Base-by-base conservation (phyloP, 2,329 filamentous ascomycete species). In the Penicillium sp. region DNA sequence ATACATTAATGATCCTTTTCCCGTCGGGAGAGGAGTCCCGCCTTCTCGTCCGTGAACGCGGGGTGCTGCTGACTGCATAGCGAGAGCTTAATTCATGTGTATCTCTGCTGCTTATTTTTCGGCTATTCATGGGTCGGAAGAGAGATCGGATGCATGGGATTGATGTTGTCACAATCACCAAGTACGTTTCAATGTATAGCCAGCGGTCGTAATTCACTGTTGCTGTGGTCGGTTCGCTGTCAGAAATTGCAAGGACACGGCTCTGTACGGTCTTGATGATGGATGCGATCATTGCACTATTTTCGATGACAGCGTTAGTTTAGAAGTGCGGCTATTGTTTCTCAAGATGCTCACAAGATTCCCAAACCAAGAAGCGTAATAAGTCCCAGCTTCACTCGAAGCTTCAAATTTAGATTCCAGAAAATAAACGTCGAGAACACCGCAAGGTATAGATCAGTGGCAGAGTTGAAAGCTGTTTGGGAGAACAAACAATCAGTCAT, bases 391-490 rank as follows among this genome's bases (percentile, higher is more conserved):
- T 75, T 76, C 35, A 75, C 69, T 13, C 64, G 59, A 11, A 67
- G 22, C n/a, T 67, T 66, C 46, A 77, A 37, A 13, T 76, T 73
- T 33, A 77, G 59, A 40, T 66, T 72, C 75, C 75, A 76, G 48
- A 75, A 71, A 22, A 75, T 66, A 22, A 57, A 68, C 3, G 69
- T 70, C 1, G 71, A 69, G 33, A 73, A 73, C 0, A 70, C 53
- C 0, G 71, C 69, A n/a, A 75, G 66, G n/a, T 70, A 73, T 10
- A 75, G 66, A 42, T 76, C 73, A 7, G 71, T 70, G 13, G 68
- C 64, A 10, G 70, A 63, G 35, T 73, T 73, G 48, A 73, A 65
- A 1, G 68, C 70, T 72, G 40, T 42, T 30, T 6, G 6, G 13
- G 28, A 13, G 4, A n/a, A 7, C 10, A 10, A 8, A 19, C 10